These are phyloP conservation scores for Daucus carota DNA, from an alignment of 129 eudicot genomes.

Conservation along the genomic window DNA sequence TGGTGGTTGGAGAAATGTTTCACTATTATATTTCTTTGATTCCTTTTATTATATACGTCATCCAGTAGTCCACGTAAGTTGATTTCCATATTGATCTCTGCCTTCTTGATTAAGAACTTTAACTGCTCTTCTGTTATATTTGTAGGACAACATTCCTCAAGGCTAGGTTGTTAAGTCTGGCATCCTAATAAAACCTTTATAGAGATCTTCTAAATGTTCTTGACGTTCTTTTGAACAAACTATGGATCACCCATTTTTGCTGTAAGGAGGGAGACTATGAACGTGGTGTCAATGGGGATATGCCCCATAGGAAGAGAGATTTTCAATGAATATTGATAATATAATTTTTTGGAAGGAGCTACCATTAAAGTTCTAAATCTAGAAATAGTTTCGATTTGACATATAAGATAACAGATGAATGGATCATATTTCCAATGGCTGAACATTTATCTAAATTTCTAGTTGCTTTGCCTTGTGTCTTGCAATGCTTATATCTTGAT, in stretches of 20 bases:
- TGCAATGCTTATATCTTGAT: not conserved
- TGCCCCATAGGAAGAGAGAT: not conserved
- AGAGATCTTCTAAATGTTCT: too few species aligned
- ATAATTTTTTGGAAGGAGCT: not conserved
- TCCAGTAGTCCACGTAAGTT: not conserved
- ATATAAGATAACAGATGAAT: not conserved
- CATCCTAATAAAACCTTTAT: too few species aligned
- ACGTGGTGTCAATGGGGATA: not conserved
- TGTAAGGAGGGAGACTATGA: too few species aligned
- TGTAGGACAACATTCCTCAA: not conserved
- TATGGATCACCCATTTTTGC: too few species aligned
- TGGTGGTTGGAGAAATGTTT: not conserved
- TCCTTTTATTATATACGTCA: not conserved
- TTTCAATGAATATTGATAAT: not conserved
- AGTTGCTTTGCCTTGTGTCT: not conserved
- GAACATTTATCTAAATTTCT: not conserved
- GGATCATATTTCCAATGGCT: not conserved
- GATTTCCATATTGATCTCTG: not conserved
- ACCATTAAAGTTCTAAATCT: not conserved
- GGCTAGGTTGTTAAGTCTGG: too few species aligned
- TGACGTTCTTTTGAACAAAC: too few species aligned
- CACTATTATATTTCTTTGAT: not conserved
- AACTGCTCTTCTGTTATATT: not conserved
- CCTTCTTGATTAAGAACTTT: not conserved
- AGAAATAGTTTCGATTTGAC: not conserved